phyloP scores from a whole-genome alignment of 2,329 filamentous ascomycete species.

The Microdochium nivale region DNA sequence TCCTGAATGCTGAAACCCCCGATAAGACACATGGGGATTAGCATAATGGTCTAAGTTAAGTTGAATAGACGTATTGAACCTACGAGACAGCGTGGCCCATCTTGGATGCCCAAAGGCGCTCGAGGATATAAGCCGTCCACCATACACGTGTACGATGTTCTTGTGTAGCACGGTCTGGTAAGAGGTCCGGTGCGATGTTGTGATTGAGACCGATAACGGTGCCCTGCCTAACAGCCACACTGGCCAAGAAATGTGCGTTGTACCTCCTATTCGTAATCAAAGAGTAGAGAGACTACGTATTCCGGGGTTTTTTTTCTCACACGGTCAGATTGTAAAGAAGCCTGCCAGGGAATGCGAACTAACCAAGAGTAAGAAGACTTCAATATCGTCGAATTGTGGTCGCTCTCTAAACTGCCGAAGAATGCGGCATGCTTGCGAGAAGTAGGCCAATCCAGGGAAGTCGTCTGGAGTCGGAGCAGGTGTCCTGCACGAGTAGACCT shows the following conservation, averaged over 20 bases:
- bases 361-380: conserved; percentile 33
- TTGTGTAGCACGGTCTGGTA: conserved; percentile 24
- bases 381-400: conserved; percentile 31
- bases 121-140: conserved; percentile 34
- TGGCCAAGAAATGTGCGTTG: conserved; percentile 31
- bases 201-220: conserved; percentile 35
- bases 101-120: conserved; percentile 39
- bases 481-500: conserved; percentile 33
- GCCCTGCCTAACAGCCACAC: conserved; percentile 32
- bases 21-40: too few relatives aligned
- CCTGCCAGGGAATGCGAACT: conserved; percentile 5
- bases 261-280: conserved; percentile 34
- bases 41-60: too few relatives aligned
- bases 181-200: conserved; percentile 27
- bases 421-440: conserved; percentile 27
- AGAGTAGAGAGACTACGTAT: conserved; percentile 36
- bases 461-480: conserved; percentile 17
- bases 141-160: conserved; percentile 30
- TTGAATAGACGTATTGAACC: too few relatives aligned
- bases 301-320: too few relatives aligned
- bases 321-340: not conserved
- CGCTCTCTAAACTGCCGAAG: conserved; percentile 30
- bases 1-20: too few relatives aligned
- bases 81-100: conserved; percentile 37
- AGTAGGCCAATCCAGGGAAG: conserved; percentile 35